Base-by-base conservation (phyloP, 2,329 filamentous ascomycete species). In the Fusarium praegraminearum region DNA sequence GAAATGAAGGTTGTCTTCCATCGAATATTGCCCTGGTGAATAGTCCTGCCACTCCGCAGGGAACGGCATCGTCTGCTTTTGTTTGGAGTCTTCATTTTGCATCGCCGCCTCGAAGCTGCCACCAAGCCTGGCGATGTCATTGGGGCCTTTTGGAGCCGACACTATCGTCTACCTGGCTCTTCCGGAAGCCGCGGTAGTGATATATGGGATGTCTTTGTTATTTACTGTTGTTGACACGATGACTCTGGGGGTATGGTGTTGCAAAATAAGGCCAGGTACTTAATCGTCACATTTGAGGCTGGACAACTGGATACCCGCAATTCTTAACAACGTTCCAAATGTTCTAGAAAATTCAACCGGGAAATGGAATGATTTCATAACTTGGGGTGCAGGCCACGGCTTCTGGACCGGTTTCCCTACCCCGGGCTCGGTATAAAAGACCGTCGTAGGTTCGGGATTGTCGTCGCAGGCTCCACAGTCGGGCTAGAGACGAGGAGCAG, bases 91-190 rank as follows among this genome's bases (percentile, higher is more conserved):
- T 47, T 74, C 71, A 66, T 74, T 62, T 66, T 73, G 67, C 71
- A 75, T 73, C 67, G 69, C 73, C 61, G 59, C 71, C 67, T 68
- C 70, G 57, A 65, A 58, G 55, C 63, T 62, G 51, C 65, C 54
- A 61, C 49, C 68, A 65, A 70, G 61, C 47, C 62, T 67, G 63
- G 65, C 62, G 69, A 73, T 67, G 61, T 69, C 62, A 66, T 62
- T 55, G 54, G 53, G 49, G 28, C 52, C 45, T 56, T 59, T 55
- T 50, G 53, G 59, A 54, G 55, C 67, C 57, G 59, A 61, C 65
- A 71, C 67, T 61, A 58, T 67, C 57, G 45, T 35, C 55, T 51
- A 43, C 51, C 45, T 60, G 61, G 50, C 61, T 66, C 57, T 65
- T 49, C 50, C 40, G 33, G 63, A 51, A 50, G 62, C 62, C 57